phyloP scores from a whole-genome alignment of 768 basidiomycete species.

The Rossbeevera mucosa region DNA sequence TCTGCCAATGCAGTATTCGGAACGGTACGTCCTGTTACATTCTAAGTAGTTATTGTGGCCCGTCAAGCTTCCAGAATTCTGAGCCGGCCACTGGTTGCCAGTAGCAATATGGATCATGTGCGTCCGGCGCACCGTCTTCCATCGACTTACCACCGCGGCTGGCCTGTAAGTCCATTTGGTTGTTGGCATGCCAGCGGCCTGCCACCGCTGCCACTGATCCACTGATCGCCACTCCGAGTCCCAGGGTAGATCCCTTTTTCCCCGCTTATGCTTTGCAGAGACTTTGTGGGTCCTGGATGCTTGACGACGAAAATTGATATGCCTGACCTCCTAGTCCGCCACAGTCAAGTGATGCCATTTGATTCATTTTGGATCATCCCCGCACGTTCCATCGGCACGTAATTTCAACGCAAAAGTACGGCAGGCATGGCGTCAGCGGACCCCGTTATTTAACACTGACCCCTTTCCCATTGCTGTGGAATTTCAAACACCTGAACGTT shows the following conservation, averaged over 20 bases:
- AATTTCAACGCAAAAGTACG: neutral
- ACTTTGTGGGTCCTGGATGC: neutral
- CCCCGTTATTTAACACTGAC: too few relatives aligned
- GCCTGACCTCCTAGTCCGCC: neutral
- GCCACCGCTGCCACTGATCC: neutral
- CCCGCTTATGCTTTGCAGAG: neutral
- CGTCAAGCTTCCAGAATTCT: neutral
- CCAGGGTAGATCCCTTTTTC: neutral
- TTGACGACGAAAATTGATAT: neutral
- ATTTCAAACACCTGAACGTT: neutral
- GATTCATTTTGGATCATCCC: neutral
- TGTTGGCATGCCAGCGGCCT: neutral
- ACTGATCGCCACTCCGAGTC: neutral
- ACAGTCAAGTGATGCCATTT: neutral
- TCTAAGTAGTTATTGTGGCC: neutral
- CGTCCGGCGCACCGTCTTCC: neutral
- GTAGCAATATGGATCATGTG: neutral
- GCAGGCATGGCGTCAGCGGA: neutral
- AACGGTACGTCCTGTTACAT: neutral
- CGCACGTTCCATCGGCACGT: neutral
- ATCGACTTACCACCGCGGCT: neutral
- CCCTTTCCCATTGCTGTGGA: too few relatives aligned
- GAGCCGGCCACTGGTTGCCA: neutral
- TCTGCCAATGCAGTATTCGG: neutral
- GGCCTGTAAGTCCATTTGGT: neutral